phyloP scores from a whole-genome alignment of 2,329 filamentous ascomycete genomes.

The Ambrosiella xylebori region DNA sequence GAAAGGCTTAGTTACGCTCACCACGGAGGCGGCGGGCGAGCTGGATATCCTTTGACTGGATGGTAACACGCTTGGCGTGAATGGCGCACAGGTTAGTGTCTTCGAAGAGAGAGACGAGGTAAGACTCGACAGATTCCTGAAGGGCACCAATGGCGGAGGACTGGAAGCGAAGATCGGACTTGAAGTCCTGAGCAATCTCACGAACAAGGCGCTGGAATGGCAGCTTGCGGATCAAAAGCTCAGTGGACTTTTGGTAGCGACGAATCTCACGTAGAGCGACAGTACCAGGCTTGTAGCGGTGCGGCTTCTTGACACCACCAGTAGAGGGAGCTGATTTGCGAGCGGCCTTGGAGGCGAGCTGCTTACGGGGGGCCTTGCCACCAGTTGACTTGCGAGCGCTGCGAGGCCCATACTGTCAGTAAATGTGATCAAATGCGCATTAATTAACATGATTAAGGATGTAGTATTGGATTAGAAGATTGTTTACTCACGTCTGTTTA shows the following conservation, averaged over 20 bases:
- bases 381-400: constrained; percentile 56
- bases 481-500: constrained; percentile 34
- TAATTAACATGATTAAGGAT: neutral
- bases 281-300: constrained; percentile 79
- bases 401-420: neutral
- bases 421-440: neutral
- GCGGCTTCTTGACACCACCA: constrained; percentile 93
- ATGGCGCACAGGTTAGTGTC: constrained; percentile 98
- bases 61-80: constrained; percentile 98
- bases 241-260: constrained; percentile 93
- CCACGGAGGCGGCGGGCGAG: constrained; percentile 88
- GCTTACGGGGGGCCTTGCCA: constrained; percentile 75
- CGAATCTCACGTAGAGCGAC: constrained; percentile 97
- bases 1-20: constrained; percentile 56
- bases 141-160: constrained; percentile 93
- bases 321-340: constrained; percentile 96
- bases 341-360: constrained; percentile 97
- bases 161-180: constrained; percentile 93
- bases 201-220: constrained; percentile 95
- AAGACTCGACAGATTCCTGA: constrained; percentile 97
- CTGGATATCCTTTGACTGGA: constrained; percentile 95
- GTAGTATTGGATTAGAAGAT: neutral
- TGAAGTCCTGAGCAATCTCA: constrained; percentile 93
- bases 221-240: constrained; percentile 90
- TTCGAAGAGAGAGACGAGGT: constrained; percentile 94